These are phyloP conservation scores for Boletales sp. DNA, from an alignment of 768 basidiomycete species.

Conservation along the genomic window DNA sequence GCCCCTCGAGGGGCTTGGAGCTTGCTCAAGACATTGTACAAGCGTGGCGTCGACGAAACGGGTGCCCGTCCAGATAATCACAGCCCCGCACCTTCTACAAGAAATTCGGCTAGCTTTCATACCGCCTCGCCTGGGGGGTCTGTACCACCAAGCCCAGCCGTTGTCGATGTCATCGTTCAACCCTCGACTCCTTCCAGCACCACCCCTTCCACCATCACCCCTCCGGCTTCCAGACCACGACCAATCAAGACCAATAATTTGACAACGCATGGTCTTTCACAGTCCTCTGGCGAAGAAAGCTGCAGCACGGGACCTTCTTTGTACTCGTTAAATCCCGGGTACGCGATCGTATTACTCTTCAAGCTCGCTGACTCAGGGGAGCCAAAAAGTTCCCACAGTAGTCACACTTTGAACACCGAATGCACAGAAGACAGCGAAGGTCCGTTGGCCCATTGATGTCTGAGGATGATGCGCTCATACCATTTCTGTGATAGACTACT, in stretches of 20 bases:
- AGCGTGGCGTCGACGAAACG: too few species aligned
- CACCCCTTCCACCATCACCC: background rate
- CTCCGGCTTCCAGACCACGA: background rate
- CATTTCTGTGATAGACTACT: background rate
- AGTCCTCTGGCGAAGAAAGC: constrained; percentile 1
- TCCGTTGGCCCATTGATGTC: background rate
- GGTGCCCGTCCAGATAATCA: background rate
- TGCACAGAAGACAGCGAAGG: constrained; percentile 7
- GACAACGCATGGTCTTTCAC: background rate
- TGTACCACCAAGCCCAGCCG: background rate
- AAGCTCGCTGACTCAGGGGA: background rate
- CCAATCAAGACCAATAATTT: background rate
- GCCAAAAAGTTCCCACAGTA: constrained; percentile 8
- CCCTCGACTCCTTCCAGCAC: constrained; percentile 7
- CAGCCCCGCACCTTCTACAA: background rate
- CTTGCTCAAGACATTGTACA: background rate
- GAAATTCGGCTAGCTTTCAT: constrained; percentile 1
- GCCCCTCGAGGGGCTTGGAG: background rate
- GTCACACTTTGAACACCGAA: constrained; percentile 11
- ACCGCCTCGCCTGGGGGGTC: constrained; percentile 7
- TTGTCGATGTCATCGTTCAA: background rate
- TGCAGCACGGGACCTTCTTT: background rate
- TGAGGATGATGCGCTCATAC: background rate
- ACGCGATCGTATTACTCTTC: background rate
- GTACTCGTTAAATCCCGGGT: constrained; percentile 12